Conservation (phyloP, 306 rosid genomes). For the Crotalaria pallida region DNA sequence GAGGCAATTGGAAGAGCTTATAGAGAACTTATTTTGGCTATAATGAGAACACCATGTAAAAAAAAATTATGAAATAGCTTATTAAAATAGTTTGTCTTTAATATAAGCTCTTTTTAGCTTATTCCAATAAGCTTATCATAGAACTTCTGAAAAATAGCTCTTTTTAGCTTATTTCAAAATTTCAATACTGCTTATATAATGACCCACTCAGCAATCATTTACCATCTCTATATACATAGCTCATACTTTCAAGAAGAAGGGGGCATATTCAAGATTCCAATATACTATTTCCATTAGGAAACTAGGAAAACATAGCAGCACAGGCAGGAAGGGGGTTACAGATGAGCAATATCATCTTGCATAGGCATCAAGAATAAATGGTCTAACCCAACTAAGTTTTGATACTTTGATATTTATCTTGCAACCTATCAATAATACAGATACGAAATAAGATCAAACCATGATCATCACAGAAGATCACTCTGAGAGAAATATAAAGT, state of each 20-base stretch:
- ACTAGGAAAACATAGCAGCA: not conserved
- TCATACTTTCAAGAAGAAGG: not conserved
- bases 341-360: not conserved
- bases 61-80: too few relatives aligned
- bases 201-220: not conserved
- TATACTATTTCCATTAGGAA: not conserved
- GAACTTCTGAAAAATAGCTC: too few relatives aligned
- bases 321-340: not conserved
- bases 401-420: not conserved
- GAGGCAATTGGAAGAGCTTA: too few relatives aligned
- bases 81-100: too few relatives aligned
- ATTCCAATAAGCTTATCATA: too few relatives aligned
- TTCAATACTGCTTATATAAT: too few relatives aligned
- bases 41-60: too few relatives aligned
- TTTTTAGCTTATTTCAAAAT: too few relatives aligned
- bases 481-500: not conserved
- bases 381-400: not conserved
- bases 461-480: conserved; percentile 10
- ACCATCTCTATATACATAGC: not conserved
- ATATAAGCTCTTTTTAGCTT: too few relatives aligned
- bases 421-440: conserved; percentile 5
- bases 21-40: too few relatives aligned
- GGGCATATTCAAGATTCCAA: not conserved
- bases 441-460: not conserved
- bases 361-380: conserved; percentile 1